Conservation (phyloP, 1,284 basidiomycete species). For the Kalmanozyma brasiliensis region DNA sequence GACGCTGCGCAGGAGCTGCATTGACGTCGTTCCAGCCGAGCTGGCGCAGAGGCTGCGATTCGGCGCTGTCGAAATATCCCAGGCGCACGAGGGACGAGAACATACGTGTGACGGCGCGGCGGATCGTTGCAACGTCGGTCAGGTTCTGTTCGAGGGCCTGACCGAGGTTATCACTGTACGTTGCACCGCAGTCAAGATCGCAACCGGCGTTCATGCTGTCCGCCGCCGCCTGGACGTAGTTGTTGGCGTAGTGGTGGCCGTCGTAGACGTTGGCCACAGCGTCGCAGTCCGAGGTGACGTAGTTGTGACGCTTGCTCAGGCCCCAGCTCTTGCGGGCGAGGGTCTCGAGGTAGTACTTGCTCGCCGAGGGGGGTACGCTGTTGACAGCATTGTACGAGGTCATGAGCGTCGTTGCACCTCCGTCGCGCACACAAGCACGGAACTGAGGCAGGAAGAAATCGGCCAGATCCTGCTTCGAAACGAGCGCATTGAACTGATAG, state of each 20-base stretch:
- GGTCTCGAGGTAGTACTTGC: conserved; percentile 27
- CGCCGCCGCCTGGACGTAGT: conserved; percentile 22
- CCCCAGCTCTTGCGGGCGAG: conserved; percentile 18
- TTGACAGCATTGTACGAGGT: conserved; percentile 30
- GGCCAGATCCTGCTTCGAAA: conserved; percentile 29
- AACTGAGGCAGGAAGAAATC: conserved; percentile 34
- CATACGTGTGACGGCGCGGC: conserved; percentile 15
- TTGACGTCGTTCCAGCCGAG: conserved; percentile 26
- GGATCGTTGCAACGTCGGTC: conserved; percentile 11
- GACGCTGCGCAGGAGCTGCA: conserved; percentile 6
- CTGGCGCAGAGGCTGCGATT: conserved; percentile 17
- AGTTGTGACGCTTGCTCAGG: conserved; percentile 22
- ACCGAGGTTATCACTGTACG: conserved; percentile 17
- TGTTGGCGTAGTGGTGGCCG: conserved; percentile 18
- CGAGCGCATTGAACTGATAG: conserved; percentile 30
- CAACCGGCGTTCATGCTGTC: conserved; percentile 27
- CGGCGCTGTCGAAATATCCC: conserved; percentile 17
- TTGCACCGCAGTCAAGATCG: conserved; percentile 32
- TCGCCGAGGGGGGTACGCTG: conserved; percentile 20
- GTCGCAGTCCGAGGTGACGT: conserved; percentile 34
- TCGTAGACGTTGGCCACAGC: conserved; percentile 32
- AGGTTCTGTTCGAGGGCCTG: conserved; percentile 16
- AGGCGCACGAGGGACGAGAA: conserved; percentile 19
- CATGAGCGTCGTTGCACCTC: conserved; percentile 23
- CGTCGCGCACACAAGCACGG: conserved; percentile 28